phyloP scores from a whole-genome alignment of 768 basidiomycete species.

The Phanerodontia chrysosporium region DNA sequence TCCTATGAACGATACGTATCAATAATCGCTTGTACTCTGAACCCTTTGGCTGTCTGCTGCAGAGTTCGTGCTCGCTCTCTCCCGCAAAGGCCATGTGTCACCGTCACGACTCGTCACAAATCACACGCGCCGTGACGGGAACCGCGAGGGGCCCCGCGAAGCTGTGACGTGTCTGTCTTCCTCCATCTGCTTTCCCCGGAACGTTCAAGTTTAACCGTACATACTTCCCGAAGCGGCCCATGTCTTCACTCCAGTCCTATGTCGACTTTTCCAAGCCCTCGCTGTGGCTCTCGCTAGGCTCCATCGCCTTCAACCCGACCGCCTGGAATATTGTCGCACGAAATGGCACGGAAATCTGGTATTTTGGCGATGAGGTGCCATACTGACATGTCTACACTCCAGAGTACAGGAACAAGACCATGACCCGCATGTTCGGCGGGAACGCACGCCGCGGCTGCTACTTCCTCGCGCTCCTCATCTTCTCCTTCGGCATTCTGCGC shows the following conservation, averaged over 20 bases:
- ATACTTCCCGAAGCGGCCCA: neutral
- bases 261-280: constrained; percentile 65
- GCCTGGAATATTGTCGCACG: constrained; percentile 96
- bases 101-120: constrained; percentile 3
- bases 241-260: constrained; percentile 27
- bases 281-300: constrained; percentile 57
- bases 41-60: too few species aligned
- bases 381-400: neutral
- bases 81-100: neutral
- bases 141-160: neutral
- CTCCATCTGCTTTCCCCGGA: neutral
- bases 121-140: neutral
- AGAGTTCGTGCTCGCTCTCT: too few species aligned
- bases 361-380: neutral
- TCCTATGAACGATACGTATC: neutral
- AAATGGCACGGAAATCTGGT: constrained; percentile 56
- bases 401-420: constrained; percentile 84
- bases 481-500: constrained; percentile 78
- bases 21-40: neutral
- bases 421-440: constrained; percentile 73
- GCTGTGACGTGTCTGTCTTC: constrained; percentile 4
- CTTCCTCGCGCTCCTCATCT: constrained; percentile 80
- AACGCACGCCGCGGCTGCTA: constrained; percentile 78
- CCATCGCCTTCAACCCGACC: constrained; percentile 86
- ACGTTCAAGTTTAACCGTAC: neutral